phyloP scores from a whole-genome alignment of 2,329 filamentous ascomycete genomes.

The Chalaropsis thielavioides region DNA sequence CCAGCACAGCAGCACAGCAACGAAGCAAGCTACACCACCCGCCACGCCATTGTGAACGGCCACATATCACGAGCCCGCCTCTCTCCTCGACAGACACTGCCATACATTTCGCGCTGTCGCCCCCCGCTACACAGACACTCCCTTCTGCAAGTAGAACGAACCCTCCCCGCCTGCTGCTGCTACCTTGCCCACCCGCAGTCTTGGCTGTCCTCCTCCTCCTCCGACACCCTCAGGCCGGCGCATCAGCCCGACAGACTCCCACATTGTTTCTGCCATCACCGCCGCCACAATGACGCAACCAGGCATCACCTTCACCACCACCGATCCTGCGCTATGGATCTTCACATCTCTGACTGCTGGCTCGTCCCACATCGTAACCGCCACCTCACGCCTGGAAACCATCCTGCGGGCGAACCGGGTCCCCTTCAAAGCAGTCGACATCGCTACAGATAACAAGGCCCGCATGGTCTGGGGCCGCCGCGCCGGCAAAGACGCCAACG shows the following conservation, averaged over 20 bases:
- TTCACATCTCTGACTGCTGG: constrained; percentile 94
- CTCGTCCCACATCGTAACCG: constrained; percentile 90
- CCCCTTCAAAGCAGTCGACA: constrained; percentile 82
- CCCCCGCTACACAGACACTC: no score
- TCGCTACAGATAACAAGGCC: constrained; percentile 78
- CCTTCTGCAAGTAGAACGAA: not conserved
- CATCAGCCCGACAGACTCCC: not conserved
- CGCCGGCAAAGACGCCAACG: constrained; percentile 53
- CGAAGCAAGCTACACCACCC: not conserved
- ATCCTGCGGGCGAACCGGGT: constrained; percentile 92
- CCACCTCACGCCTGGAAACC: constrained; percentile 87
- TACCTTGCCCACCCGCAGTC: not conserved
- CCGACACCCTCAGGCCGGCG: not conserved
- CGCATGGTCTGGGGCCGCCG: constrained; percentile 78
- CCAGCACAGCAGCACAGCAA: not conserved
- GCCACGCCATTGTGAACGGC: not conserved
- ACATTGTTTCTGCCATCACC: not conserved
- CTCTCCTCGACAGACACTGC: not conserved
- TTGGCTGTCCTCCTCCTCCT: not conserved
- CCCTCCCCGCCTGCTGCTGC: not conserved
- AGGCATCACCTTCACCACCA: constrained; percentile 34
- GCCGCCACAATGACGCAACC: constrained; percentile 19
- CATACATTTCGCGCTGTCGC: no score
- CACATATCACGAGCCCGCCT: not conserved
- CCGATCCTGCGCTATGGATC: constrained; percentile 69